phyloP scores from a whole-genome alignment of 805 yeast species.

The Sugiyamaella marilandica region DNA sequence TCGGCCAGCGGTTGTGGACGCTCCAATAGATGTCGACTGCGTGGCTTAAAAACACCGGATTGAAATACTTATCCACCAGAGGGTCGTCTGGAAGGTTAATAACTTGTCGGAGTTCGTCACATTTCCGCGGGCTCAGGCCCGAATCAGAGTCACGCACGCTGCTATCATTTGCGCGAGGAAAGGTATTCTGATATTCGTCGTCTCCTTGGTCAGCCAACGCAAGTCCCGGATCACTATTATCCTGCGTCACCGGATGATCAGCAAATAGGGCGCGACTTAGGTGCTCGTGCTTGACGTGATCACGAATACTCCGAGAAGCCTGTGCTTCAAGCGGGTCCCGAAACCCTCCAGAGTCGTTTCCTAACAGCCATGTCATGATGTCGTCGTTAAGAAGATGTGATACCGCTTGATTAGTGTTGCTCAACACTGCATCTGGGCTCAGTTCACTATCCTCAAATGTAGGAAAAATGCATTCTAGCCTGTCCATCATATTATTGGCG shows the following conservation, averaged over 20 bases:
- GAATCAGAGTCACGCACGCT: not conserved
- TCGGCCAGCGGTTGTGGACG: conserved; percentile 52
- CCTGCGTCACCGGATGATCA: not conserved
- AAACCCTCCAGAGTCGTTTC: not conserved
- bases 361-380: conserved; percentile 21
- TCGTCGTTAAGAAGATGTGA: conserved; percentile 23
- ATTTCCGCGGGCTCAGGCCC: conserved; percentile 5
- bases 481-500: not conserved
- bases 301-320: not conserved
- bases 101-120: conserved; percentile 6
- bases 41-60: conserved; percentile 16
- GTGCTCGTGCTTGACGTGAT: not conserved
- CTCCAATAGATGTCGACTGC: conserved; percentile 23
- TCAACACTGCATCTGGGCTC: conserved; percentile 20
- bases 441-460: conserved; percentile 15
- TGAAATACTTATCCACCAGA: conserved; percentile 15
- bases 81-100: conserved; percentile 10
- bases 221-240: not conserved
- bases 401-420: conserved; percentile 20
- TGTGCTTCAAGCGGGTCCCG: not conserved
- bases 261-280: not conserved
- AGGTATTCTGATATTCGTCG: not conserved
- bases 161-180: not conserved
- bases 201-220: not conserved
- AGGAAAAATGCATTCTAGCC: conserved; percentile 11